Evolutionary conservation across 164 flowering plant species (phyloP), one percentile per base, ranked within the genome.

Genomic region (Annona squamosa): DNA sequence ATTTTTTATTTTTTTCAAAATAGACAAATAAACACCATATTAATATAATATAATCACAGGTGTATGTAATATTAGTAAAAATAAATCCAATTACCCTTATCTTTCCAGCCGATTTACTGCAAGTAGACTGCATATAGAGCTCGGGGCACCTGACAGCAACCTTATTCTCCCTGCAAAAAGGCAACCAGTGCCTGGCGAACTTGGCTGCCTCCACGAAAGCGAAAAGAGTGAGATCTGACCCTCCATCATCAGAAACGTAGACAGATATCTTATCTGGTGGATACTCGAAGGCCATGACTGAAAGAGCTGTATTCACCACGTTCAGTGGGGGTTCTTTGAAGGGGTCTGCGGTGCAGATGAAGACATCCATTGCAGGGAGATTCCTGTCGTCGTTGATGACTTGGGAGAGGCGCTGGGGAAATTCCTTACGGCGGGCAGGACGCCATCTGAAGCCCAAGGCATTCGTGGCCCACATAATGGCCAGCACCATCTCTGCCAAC

Each of bases 301-400:
- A 81, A 2, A 81, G 44, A 41, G 72, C 79, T 0, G 84, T 79
- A 72, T 81, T 79, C 46, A 69, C 81, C 1, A 69, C 76, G 10
- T 37, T 56, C 52, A 76, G 69, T 1, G 81, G 79, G 0, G 81
- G 84, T 62, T 81, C 84, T 76, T 74, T 82, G 62, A 47, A 72
- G 5, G 84, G 84, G 47, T 82, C 84, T 1, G 84, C 82, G 0
- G 84, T 82, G 69, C 84, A 82, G 10, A 82, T 73, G 69, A 82
- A 81, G 69, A 77, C 81, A 26, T 81, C 84, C 43, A 81, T 6
- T 7, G 41, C 56, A 1, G 84, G 84, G 19, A 73, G 69, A 5
- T 79, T 73, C 1, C 52, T 13, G 1, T 73, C 73, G 12, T 71
- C 26, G 6, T 70, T 42, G 37, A 76, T 19, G 7, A 63, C 17